A percentile compares a stretch with the other conserved stretches of the same genome.
These are phyloP conservation scores for Hymenoscyphus albidus DNA, from an alignment of 2,329 filamentous ascomycete genomes.

Conservation along the genomic window DNA sequence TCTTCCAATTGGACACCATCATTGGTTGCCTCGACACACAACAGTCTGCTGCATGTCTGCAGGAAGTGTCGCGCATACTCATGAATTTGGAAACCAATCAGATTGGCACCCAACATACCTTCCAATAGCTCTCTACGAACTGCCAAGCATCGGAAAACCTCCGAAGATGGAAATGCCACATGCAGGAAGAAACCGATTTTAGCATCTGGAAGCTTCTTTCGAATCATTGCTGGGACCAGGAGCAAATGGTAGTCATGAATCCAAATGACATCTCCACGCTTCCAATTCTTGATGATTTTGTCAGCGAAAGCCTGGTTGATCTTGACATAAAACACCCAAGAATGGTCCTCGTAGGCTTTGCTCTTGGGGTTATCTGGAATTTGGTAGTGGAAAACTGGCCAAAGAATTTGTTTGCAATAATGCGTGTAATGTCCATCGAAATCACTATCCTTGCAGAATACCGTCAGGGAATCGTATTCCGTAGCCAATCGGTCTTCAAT, in stretches of 20 bases:
- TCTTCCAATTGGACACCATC: slow-evolving; percentile 89
- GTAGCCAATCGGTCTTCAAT: slow-evolving; percentile 79
- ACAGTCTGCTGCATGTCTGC: slow-evolving; percentile 87
- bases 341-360: slow-evolving; percentile 96
- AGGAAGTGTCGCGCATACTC: slow-evolving; percentile 94
- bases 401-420: slow-evolving; percentile 96
- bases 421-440: slow-evolving; percentile 93
- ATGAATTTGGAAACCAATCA: slow-evolving; percentile 89
- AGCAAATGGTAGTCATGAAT: slow-evolving; percentile 93
- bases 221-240: slow-evolving; percentile 83
- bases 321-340: slow-evolving; percentile 90
- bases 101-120: slow-evolving; percentile 87
- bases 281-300: slow-evolving; percentile 86
- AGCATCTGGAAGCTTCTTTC: slow-evolving; percentile 84
- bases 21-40: slow-evolving; percentile 84
- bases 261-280: slow-evolving; percentile 89
- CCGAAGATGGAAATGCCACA: slow-evolving; percentile 91
- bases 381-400: slow-evolving; percentile 97
- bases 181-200: slow-evolving; percentile 97
- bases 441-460: slow-evolving; percentile 86
- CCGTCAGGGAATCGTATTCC: slow-evolving; percentile 77
- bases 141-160: slow-evolving; percentile 89
- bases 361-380: slow-evolving; percentile 97
- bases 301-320: slow-evolving; percentile 93
- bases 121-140: slow-evolving; percentile 83